These are phyloP conservation scores for Penicillium cinerascens DNA, from an alignment of 495 filamentous ascomycete species.

Conservation along the genomic window DNA sequence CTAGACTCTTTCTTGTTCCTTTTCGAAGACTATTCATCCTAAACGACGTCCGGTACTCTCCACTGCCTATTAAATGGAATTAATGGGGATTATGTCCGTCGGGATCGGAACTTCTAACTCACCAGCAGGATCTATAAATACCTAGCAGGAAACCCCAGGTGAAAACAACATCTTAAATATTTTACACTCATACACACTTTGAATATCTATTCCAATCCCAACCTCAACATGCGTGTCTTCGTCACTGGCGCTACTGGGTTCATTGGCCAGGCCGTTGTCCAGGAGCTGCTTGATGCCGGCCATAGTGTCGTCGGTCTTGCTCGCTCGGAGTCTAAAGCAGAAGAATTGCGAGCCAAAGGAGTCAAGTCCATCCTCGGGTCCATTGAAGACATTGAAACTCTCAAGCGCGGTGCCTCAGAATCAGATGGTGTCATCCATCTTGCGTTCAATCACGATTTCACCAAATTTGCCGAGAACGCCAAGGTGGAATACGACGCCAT, in stretches of 20 bases:
- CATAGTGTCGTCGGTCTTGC: constrained; percentile 44
- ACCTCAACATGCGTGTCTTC: constrained; percentile 32
- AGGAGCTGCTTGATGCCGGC: constrained; percentile 37
- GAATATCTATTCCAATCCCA: not conserved
- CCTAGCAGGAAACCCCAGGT: not conserved
- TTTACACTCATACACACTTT: not conserved
- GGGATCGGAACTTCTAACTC: not conserved
- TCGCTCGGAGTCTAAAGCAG: constrained; percentile 33
- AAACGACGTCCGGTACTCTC: not conserved
- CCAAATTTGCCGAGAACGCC: constrained; percentile 28
- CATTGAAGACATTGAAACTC: constrained; percentile 32
- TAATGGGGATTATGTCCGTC: constrained; percentile 2
- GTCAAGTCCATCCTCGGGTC: constrained; percentile 33
- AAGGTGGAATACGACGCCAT: constrained; percentile 34
- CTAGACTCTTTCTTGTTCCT: not conserved
- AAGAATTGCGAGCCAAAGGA: constrained; percentile 25
- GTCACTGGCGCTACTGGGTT: constrained; percentile 49
- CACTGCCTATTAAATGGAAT: not conserved
- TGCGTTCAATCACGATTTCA: constrained; percentile 45
- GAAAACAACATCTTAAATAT: not conserved
- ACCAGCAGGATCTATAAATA: not conserved
- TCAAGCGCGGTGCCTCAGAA: constrained; percentile 31
- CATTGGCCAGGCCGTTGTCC: constrained; percentile 40
- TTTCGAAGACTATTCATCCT: not conserved
- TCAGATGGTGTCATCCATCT: constrained; percentile 46